These are phyloP conservation scores for Hyphopichia pseudoburtonii DNA, from an alignment of 1,139 yeast species.

Conservation along the genomic window DNA sequence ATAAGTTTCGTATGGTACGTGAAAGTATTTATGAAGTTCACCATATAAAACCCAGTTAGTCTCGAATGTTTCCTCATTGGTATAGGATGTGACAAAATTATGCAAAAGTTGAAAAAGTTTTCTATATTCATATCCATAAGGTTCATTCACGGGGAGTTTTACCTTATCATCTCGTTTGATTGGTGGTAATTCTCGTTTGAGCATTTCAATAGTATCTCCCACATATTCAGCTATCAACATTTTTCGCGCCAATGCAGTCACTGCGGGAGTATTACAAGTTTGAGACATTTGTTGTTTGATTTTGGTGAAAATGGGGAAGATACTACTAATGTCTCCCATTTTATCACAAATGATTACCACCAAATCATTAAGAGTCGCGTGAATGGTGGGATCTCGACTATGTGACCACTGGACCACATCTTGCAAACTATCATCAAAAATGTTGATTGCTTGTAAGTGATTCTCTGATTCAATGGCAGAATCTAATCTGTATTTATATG, in stretches of 20 bases:
- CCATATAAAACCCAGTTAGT: constrained; percentile 68
- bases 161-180: constrained; percentile 35
- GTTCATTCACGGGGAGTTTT: constrained; percentile 26
- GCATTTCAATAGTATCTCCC: constrained; percentile 58
- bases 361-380: constrained; percentile 33
- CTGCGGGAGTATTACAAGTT: constrained; percentile 37
- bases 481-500: constrained; percentile 33
- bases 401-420: constrained; percentile 30
- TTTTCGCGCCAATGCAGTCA: constrained; percentile 45
- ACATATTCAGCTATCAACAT: constrained; percentile 50
- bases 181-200: constrained; percentile 59
- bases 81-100: constrained; percentile 43
- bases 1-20: constrained; percentile 60
- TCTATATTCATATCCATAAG: constrained; percentile 28
- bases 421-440: constrained; percentile 34
- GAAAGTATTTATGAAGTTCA: constrained; percentile 56
- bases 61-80: constrained; percentile 42
- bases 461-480: constrained; percentile 23
- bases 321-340: constrained; percentile 19
- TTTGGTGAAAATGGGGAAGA: constrained; percentile 35
- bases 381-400: constrained; percentile 28
- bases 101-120: constrained; percentile 41
- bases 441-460: constrained; percentile 22
- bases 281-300: constrained; percentile 40
- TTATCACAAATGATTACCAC: constrained; percentile 22